Evolutionary conservation across 2,329 filamentous ascomycete species (phyloP).

Genomic region (Ceratocystiopsis sp.): DNA sequence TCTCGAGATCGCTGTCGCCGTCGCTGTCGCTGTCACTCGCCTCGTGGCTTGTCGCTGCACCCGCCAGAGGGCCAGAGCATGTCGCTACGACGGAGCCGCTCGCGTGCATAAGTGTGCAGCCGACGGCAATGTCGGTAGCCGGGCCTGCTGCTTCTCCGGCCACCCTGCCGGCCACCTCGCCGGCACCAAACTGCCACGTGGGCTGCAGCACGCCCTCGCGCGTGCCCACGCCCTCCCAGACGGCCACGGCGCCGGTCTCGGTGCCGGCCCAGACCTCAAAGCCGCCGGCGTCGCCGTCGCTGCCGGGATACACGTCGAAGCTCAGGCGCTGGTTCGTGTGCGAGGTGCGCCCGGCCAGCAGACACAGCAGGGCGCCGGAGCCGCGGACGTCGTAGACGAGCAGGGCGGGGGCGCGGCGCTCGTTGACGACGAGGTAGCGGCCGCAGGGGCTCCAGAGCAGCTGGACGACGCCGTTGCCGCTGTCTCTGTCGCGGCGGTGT

Average conservation of each 20-base stretch:
- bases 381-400: constrained; percentile 47
- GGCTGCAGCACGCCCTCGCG: constrained; percentile 25
- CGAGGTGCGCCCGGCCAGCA: constrained; percentile 31
- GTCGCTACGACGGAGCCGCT: constrained; percentile 40
- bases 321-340: constrained; percentile 37
- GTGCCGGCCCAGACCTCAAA: constrained; percentile 49
- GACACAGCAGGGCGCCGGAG: constrained; percentile 37
- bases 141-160: no score
- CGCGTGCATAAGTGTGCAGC: constrained; percentile 31
- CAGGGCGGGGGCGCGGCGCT: constrained; percentile 36
- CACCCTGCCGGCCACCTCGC: no score
- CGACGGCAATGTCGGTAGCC: constrained; percentile 18
- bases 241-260: constrained; percentile 32
- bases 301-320: constrained; percentile 33
- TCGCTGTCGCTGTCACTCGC: constrained; percentile 12
- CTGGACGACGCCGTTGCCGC: constrained; percentile 45
- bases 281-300: constrained; percentile 14
- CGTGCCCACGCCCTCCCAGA: constrained; percentile 40
- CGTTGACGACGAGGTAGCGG: constrained; percentile 43
- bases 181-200: constrained; percentile 19
- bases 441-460: constrained; percentile 46
- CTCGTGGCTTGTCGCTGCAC: constrained; percentile 1
- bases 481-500: constrained; percentile 12
- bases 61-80: constrained; percentile 33
- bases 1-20: constrained; percentile 1